A percentile compares a stretch with the other conserved stretches of the same genome.
These are phyloP conservation scores for Monosporascus sp. DNA, from an alignment of 2,329 filamentous ascomycete species.

Conservation along the genomic window DNA sequence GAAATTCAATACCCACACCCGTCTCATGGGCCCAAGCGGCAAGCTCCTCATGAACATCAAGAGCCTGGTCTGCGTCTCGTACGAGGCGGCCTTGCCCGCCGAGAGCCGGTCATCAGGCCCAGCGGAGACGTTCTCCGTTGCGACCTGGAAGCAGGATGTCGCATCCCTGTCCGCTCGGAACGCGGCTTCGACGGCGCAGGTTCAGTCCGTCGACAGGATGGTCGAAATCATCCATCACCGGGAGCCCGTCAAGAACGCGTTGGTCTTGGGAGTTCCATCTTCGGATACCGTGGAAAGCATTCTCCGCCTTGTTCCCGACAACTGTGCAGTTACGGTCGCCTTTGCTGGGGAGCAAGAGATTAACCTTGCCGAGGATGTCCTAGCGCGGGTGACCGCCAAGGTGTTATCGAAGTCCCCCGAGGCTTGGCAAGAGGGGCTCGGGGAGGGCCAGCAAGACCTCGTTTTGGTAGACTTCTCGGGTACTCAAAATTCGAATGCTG, in stretches of 20 bases:
- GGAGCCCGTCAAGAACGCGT: slow-evolving; percentile 3
- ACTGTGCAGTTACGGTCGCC: slow-evolving; percentile 6
- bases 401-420: neutral
- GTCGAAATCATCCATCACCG: slow-evolving; percentile 9
- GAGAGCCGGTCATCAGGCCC: neutral
- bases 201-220: neutral
- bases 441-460: slow-evolving; percentile 4
- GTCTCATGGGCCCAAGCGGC: slow-evolving; percentile 8
- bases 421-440: slow-evolving; percentile 3
- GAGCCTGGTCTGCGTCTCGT: slow-evolving; percentile 13
- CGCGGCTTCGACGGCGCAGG: neutral
- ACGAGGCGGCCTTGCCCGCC: slow-evolving; percentile 19
- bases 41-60: slow-evolving; percentile 16
- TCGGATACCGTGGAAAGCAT: neutral
- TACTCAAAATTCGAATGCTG: neutral
- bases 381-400: slow-evolving; percentile 4
- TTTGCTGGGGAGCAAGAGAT: slow-evolving; percentile 1
- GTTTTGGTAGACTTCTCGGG: slow-evolving; percentile 6
- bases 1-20: slow-evolving; percentile 13
- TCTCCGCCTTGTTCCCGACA: slow-evolving; percentile 1
- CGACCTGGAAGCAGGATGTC: slow-evolving; percentile 12
- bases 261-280: slow-evolving; percentile 4
- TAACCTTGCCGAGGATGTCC: slow-evolving; percentile 1
- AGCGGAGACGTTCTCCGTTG: slow-evolving; percentile 10
- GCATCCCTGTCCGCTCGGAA: neutral